These are phyloP conservation scores for Cenchrus purpureus DNA, from an alignment of 176 grass and related monocot species.

Conservation along the genomic window DNA sequence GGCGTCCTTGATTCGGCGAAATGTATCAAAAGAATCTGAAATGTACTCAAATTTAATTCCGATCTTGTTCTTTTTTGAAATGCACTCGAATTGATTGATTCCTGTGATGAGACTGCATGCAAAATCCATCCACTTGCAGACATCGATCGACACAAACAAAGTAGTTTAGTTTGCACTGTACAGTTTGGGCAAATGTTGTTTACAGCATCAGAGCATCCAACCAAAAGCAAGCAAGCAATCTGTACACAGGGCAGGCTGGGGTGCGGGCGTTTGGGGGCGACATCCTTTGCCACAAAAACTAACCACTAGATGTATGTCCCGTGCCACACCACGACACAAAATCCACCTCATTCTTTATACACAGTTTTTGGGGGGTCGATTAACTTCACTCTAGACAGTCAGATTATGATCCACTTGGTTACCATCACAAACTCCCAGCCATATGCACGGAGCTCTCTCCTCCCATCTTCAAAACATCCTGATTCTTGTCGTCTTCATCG, in stretches of 20 bases:
- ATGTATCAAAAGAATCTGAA: too few relatives aligned
- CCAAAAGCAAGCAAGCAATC: neutral
- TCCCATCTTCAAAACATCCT: slow-evolving; percentile 1
- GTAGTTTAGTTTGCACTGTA: neutral
- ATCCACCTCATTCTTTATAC: slow-evolving; percentile 54
- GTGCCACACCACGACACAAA: slow-evolving; percentile 50
- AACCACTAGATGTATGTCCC: slow-evolving; percentile 38
- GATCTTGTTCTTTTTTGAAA: too few relatives aligned
- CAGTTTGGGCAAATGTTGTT: neutral
- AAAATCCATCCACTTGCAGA: too few relatives aligned
- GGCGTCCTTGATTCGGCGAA: too few relatives aligned
- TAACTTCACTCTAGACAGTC: slow-evolving; percentile 46
- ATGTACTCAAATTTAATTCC: too few relatives aligned
- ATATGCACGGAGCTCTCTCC: slow-evolving; percentile 40
- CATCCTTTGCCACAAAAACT: slow-evolving; percentile 52
- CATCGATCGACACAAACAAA: neutral
- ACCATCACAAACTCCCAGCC: slow-evolving; percentile 39
- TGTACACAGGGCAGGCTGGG: neutral
- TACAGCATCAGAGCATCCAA: neutral
- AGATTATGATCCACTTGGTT: slow-evolving; percentile 17
- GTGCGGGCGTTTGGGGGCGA: slow-evolving; percentile 20
- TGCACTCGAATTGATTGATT: too few relatives aligned
- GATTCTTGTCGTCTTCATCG: slow-evolving; percentile 47
- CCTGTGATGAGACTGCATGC: too few relatives aligned
- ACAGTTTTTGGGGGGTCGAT: slow-evolving; percentile 44